A percentile compares a stretch with the other conserved stretches of the same genome.
Conservation (phyloP, 2,329 filamentous ascomycete species). For the Fusarium sp. region DNA sequence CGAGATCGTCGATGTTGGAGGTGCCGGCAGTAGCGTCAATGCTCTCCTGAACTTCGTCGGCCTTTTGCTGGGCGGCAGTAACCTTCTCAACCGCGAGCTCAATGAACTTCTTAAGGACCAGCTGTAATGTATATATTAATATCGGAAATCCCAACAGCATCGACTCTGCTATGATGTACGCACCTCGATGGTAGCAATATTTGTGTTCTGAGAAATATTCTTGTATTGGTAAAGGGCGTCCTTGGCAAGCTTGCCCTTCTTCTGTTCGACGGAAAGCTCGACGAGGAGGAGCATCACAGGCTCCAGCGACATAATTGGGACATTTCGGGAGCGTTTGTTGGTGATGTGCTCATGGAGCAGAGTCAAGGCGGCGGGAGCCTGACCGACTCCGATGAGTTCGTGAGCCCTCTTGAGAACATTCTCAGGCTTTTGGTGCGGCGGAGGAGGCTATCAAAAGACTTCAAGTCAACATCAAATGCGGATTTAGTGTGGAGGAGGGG, state of each 20-base stretch:
- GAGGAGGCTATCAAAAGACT: slow-evolving; percentile 74
- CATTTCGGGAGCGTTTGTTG: slow-evolving; percentile 97
- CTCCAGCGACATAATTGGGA: slow-evolving; percentile 93
- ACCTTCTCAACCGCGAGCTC: slow-evolving; percentile 96
- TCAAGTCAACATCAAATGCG: slow-evolving; percentile 41
- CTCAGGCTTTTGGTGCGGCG: slow-evolving; percentile 96
- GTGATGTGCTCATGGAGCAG: slow-evolving; percentile 99
- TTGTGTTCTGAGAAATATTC: slow-evolving; percentile 99
- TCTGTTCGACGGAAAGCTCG: slow-evolving; percentile 94
- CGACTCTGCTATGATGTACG: slow-evolving; percentile 25
- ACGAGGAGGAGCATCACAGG: slow-evolving; percentile 98
- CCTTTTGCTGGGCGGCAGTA: slow-evolving; percentile 92
- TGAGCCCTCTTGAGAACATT: slow-evolving; percentile 99
- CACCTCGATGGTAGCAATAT: slow-evolving; percentile 96
- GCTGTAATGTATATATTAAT: slow-evolving; percentile 53
- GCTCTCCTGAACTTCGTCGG: slow-evolving; percentile 90
- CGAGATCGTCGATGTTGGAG: slow-evolving; percentile 89
- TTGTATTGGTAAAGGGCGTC: slow-evolving; percentile 99
- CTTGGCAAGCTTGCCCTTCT: slow-evolving; percentile 98
- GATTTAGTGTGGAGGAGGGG: slow-evolving; percentile 41
- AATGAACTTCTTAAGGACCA: slow-evolving; percentile 97
- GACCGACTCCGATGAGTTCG: slow-evolving; percentile 97
- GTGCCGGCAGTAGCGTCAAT: slow-evolving; percentile 73
- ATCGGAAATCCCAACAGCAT: slow-evolving; percentile 8
- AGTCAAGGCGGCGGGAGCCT: slow-evolving; percentile 89